A percentile compares a stretch with the other conserved stretches of the same genome.
These are phyloP conservation scores for Nymphaea colorata DNA, from an alignment of 164 flowering plant species.

Conservation along the genomic window DNA sequence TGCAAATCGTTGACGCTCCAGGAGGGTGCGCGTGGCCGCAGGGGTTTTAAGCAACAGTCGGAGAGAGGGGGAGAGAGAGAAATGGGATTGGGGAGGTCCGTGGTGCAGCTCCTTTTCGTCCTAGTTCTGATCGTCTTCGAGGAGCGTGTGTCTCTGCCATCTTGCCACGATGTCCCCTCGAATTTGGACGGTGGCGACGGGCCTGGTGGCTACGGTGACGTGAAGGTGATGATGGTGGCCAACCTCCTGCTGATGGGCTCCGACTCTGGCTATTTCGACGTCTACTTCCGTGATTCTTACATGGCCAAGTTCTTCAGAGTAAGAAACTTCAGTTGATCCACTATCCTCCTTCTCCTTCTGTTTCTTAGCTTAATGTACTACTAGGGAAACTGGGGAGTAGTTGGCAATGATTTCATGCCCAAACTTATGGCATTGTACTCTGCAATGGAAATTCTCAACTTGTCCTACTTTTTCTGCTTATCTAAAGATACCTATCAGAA, in stretches of 20 bases:
- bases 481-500: too few species aligned
- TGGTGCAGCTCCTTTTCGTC: conserved; percentile 13
- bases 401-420: too few species aligned
- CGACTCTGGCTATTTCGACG: conserved; percentile 31
- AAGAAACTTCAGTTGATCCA: not conserved
- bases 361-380: too few species aligned
- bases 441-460: too few species aligned
- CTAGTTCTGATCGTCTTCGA: conserved; percentile 22
- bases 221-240: conserved; percentile 63
- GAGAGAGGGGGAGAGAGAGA: not conserved
- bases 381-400: too few species aligned
- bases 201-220: conserved; percentile 17
- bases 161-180: conserved; percentile 26
- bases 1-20: too few species aligned
- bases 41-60: too few species aligned
- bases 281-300: conserved; percentile 38
- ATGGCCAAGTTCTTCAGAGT: conserved; percentile 53
- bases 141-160: conserved; percentile 34
- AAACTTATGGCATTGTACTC: too few species aligned
- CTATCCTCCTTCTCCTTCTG: not conserved
- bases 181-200: not conserved
- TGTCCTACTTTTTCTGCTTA: too few species aligned
- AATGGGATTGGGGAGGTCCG: conserved; percentile 12
- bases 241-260: conserved; percentile 45
- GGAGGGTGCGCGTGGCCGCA: too few species aligned